phyloP scores from a whole-genome alignment of 2,329 filamentous ascomycete genomes.

The Verticillium klebahnii region DNA sequence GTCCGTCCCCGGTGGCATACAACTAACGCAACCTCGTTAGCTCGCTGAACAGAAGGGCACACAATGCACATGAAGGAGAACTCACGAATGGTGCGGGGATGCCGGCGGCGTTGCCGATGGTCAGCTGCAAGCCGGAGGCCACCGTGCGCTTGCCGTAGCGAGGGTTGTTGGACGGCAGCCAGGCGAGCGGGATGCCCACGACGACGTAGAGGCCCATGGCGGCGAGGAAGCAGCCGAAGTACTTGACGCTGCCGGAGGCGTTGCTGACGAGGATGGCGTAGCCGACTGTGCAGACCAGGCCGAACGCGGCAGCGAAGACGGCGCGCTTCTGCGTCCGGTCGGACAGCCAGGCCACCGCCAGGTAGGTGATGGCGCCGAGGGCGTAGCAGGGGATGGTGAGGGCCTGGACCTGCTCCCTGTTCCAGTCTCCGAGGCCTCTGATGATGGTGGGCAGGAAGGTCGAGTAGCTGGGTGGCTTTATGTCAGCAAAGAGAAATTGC shows the following conservation, averaged over 20 bases:
- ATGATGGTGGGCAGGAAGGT: conserved; percentile 67
- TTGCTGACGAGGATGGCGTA: conserved; percentile 57
- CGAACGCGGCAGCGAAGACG: conserved; percentile 47
- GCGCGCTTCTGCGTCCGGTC: conserved; percentile 54
- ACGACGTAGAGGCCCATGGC: conserved; percentile 55
- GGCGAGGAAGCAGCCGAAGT: conserved; percentile 58
- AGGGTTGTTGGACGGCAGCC: conserved; percentile 53
- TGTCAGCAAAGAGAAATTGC: neutral
- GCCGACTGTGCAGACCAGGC: conserved; percentile 45
- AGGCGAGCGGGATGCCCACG: conserved; percentile 30
- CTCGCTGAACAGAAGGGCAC: too few relatives aligned
- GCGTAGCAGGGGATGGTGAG: conserved; percentile 65
- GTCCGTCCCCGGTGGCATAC: conserved; percentile 28
- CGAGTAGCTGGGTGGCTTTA: conserved; percentile 32
- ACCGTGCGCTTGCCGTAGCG: conserved; percentile 61
- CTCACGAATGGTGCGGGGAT: conserved; percentile 54
- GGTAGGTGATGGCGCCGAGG: conserved; percentile 55
- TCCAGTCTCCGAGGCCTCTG: conserved; percentile 46
- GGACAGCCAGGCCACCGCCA: conserved; percentile 51
- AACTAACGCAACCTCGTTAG: conserved; percentile 10
- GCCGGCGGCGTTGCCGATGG: conserved; percentile 57
- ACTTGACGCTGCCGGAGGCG: conserved; percentile 48
- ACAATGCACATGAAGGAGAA: neutral
- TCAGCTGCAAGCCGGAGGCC: conserved; percentile 58
- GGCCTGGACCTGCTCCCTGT: conserved; percentile 46